Evolutionary conservation across 495 filamentous ascomycete species (phyloP), one percentile per base, ranked within the genome.

Genomic region (Penicillium steckii): DNA sequence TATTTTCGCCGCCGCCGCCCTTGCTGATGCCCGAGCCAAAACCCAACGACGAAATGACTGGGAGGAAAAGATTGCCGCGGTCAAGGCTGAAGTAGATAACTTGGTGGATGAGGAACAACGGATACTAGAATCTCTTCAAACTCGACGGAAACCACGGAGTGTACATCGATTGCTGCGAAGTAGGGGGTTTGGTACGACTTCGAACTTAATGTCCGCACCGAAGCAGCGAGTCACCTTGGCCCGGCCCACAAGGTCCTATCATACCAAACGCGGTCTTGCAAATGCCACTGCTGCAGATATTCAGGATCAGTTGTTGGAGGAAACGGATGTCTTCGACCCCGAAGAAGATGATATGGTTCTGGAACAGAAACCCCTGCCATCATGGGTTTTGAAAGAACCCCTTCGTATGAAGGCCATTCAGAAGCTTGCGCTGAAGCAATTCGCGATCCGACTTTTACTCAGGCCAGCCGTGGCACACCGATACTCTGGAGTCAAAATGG

Each of bases 1-100:
- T 47, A 84, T 90, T 30, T 82, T 90, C 50, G 86, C 84, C 2
- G 81, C 83, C n/a, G 89, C 87, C 1, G 80, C 85, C 30, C 67
- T 87, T 2, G 73, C 80, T 23, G 88, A 91, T 69, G 81, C 81
- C 1, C 74, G 73, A 44, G 75, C 72, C 4, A 91, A 91, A 65
- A 73, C 81, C 41, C 62, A 75, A 50, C 78, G 84, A 48, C 79
- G 79, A 44, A 70, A 76, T 49, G 79, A 88, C 59, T 86, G 86
- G 75, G 84, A 90, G 48, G 73, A 78, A 56, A 75, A 74, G 56
- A 76, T 77, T 24, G 73, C 74, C 29, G 73, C 71, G 2, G 74
- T 74, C 1, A 73, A 72, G 57, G 73, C 71, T 21, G 74, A 77
- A 40, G 70, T 76, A 43, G 65, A 67, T 33, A 69, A 70, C 35